Conservation (phyloP, 768 basidiomycete species). For the Termitomyces sp. region DNA sequence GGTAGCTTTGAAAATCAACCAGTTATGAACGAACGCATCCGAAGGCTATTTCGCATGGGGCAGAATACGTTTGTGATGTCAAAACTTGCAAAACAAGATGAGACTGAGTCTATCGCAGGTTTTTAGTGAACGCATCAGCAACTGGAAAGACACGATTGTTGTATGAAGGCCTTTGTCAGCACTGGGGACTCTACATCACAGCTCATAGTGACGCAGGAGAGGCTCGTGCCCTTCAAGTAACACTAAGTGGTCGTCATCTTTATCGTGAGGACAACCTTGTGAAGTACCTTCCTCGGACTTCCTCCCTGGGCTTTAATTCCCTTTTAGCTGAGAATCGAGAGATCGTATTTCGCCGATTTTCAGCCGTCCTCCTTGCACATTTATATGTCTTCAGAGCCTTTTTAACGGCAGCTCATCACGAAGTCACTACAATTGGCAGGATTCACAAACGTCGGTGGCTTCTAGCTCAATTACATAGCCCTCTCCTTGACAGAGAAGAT, state of each 20-base stretch:
- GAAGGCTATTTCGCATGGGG: background rate
- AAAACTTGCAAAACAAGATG: background rate
- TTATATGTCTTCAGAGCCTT: background rate
- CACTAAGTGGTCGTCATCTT: background rate
- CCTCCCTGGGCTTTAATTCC: background rate
- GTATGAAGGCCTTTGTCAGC: slow-evolving; percentile 1
- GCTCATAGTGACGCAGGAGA: background rate
- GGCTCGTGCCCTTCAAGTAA: background rate
- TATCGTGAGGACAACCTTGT: background rate
- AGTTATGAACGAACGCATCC: background rate
- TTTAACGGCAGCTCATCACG: background rate
- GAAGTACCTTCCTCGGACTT: background rate
- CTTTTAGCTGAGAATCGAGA: background rate
- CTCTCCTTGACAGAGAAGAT: background rate
- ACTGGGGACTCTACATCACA: slow-evolving; percentile 2
- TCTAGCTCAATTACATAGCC: background rate
- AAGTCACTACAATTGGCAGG: background rate
- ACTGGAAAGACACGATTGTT: background rate
- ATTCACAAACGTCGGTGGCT: background rate
- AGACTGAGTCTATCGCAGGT: background rate
- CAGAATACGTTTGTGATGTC: background rate
- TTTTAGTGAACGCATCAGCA: background rate
- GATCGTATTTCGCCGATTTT: background rate
- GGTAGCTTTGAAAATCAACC: background rate
- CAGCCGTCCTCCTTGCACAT: background rate